Base-by-base conservation (phyloP, 2,329 filamentous ascomycete genomes). In the Pyricularia pennisetigena region DNA sequence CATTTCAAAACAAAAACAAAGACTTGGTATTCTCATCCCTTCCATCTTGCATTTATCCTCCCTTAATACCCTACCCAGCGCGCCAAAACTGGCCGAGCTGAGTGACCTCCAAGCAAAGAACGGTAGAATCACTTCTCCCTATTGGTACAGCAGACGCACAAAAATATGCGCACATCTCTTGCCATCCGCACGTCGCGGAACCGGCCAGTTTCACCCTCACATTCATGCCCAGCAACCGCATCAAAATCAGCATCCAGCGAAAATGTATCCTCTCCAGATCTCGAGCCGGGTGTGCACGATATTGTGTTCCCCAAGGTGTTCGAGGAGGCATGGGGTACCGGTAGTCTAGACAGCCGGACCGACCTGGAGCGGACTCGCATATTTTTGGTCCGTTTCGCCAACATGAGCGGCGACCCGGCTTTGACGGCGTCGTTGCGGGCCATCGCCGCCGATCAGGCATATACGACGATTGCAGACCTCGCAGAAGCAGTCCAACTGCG, bases 261-360 rank as follows among this genome's bases (percentile, higher is more conserved):
- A 26, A 35, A 24, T 24, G 30, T n/a, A 10, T 7, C 23, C n/a
- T 54, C 64, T 3, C 30, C 64, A 16, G 64, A 49, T 2, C 30
- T 16, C 62, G 23, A 29, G 28, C 23, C 65, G 7, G 65, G 41
- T 3, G 26, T 26, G 41, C 41, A 74, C 59, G 70, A 72, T 20
- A 76, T 77, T 57, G 32, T 74, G 62, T 77, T 77, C 65, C 75
- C 76, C 54, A 72, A 72, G 24, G 72, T 75, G 12, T 77, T 75
- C 66, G 74, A 77, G 68, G 72, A 76, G 30, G 76, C 76, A 0
- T 77, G 76, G 76, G 75, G 74, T 35, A 68, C 57, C 49, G 70
- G 66, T 10, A 67, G 70, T 61, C 70, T 71, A 62, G 64, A 69
- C 20, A 65, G 57, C 63, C 71, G 74, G 28, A 70, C 73, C 29